Percentiles rank a stretch among this genome's conserved stretches.
These are phyloP conservation scores for Pezicula radicicola DNA, from an alignment of 2,329 filamentous ascomycete species.

Conservation along the genomic window DNA sequence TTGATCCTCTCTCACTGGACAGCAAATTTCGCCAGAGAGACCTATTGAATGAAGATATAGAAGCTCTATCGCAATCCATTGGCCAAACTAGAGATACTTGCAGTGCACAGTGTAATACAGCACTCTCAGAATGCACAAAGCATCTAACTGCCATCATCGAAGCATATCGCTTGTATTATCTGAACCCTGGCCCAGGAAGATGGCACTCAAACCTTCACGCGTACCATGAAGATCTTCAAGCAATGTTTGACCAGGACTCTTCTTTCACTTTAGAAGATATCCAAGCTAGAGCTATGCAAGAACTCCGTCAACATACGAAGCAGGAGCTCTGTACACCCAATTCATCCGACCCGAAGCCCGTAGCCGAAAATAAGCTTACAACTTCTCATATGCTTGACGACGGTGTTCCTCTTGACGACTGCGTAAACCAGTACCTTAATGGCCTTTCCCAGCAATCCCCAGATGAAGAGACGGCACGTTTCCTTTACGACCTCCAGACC, in stretches of 20 bases:
- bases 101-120: conserved; percentile 14
- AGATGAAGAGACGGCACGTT: conserved; percentile 2
- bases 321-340: conserved; percentile 16
- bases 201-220: conserved; percentile 16
- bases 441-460: conserved; percentile 8
- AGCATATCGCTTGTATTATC: conserved; percentile 25
- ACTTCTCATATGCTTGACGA: conserved; percentile 10
- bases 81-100: conserved; percentile 14
- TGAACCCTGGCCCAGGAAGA: conserved; percentile 14
- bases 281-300: conserved; percentile 15
- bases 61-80: conserved; percentile 16
- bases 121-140: not conserved
- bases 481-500: conserved; percentile 9
- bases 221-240: conserved; percentile 16
- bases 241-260: conserved; percentile 15
- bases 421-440: conserved; percentile 13
- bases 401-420: conserved; percentile 7
- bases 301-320: conserved; percentile 19
- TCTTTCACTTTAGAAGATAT: conserved; percentile 17
- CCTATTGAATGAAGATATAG: conserved; percentile 16
- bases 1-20: conserved; percentile 21
- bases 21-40: conserved; percentile 19
- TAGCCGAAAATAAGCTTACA: conserved; percentile 5
- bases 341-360: conserved; percentile 4
- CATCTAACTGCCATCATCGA: conserved; percentile 19